Evolutionary conservation across 2,329 filamentous ascomycete species (phyloP).

Genomic region (Akanthomyces muscarius): DNA sequence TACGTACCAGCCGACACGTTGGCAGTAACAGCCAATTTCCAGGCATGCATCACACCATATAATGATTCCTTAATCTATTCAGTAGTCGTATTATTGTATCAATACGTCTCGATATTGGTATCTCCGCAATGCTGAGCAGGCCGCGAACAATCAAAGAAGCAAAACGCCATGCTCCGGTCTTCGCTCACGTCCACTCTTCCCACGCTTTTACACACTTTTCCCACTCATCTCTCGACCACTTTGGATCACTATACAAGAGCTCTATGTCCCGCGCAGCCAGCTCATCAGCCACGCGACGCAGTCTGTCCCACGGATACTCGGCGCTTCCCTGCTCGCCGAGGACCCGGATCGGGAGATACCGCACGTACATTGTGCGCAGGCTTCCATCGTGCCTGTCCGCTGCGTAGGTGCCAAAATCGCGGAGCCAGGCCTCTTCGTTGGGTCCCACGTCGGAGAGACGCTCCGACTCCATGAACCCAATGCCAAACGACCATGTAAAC

Average conservation of each 20-base stretch:
- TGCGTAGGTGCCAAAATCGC: slow-evolving; percentile 1
- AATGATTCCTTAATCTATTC: not conserved
- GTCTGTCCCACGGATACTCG: slow-evolving; percentile 4
- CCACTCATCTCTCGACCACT: slow-evolving; percentile 5
- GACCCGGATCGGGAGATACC: not conserved
- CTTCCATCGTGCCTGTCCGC: not conserved
- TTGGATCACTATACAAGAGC: not conserved
- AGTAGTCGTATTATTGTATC: not conserved
- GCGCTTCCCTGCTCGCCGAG: slow-evolving; percentile 5
- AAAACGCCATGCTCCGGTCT: not conserved
- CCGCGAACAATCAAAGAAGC: not conserved
- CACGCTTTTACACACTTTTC: not conserved
- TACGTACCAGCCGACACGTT: no score
- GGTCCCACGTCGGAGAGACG: not conserved
- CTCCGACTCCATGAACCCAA: not conserved
- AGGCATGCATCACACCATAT: no score
- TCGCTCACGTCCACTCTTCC: not conserved
- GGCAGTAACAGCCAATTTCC: no score
- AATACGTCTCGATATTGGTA: not conserved
- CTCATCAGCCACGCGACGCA: not conserved
- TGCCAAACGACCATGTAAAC: slow-evolving; percentile 8
- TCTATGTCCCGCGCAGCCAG: not conserved
- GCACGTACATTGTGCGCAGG: not conserved
- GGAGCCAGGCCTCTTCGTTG: slow-evolving; percentile 6
- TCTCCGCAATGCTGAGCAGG: not conserved